Conservation (phyloP, 352 stramenopile genomes). For the Globisporangium nagaii region DNA sequence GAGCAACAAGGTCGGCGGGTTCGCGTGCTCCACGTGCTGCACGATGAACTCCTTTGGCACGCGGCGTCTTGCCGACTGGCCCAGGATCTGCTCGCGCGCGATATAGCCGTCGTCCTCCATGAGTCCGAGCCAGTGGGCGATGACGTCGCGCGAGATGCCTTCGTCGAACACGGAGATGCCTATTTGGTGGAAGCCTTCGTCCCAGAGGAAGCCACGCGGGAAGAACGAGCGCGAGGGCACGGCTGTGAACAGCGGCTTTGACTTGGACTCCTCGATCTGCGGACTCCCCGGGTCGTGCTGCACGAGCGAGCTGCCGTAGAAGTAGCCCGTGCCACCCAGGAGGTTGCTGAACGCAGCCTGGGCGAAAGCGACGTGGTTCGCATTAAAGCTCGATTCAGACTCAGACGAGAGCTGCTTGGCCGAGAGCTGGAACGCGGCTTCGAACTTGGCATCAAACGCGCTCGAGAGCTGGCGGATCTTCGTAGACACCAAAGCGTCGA, state of each 20-base stretch:
- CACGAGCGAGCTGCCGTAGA: slow-evolving; percentile 81
- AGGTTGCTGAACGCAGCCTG: slow-evolving; percentile 88
- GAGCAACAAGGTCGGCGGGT: slow-evolving; percentile 89
- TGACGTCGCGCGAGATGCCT: slow-evolving; percentile 64
- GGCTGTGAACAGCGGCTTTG: slow-evolving; percentile 76
- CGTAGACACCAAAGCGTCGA: slow-evolving; percentile 6
- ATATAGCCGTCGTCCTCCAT: slow-evolving; percentile 91
- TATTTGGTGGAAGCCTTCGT: slow-evolving; percentile 94
- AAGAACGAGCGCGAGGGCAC: slow-evolving; percentile 93
- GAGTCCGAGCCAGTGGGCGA: slow-evolving; percentile 84
- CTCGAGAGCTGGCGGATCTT: slow-evolving; percentile 2
- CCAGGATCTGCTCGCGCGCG: slow-evolving; percentile 88
- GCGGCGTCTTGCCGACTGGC: slow-evolving; percentile 49
- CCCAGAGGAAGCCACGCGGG: slow-evolving; percentile 91
- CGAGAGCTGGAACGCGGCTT: slow-evolving; percentile 43
- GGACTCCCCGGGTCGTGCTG: slow-evolving; percentile 43
- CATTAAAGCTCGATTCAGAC: slow-evolving; percentile 24
- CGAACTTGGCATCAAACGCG: slow-evolving; percentile 57
- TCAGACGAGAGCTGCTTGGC: slow-evolving; percentile 16
- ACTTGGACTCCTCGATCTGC: slow-evolving; percentile 28
- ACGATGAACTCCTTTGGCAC: slow-evolving; percentile 89
- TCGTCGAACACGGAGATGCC: slow-evolving; percentile 76
- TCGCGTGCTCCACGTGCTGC: slow-evolving; percentile 89
- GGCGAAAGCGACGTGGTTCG: slow-evolving; percentile 61
- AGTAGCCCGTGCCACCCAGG: slow-evolving; percentile 87